These are phyloP conservation scores for Ganoderma boninense DNA, from an alignment of 1,284 basidiomycete species.

Conservation along the genomic window DNA sequence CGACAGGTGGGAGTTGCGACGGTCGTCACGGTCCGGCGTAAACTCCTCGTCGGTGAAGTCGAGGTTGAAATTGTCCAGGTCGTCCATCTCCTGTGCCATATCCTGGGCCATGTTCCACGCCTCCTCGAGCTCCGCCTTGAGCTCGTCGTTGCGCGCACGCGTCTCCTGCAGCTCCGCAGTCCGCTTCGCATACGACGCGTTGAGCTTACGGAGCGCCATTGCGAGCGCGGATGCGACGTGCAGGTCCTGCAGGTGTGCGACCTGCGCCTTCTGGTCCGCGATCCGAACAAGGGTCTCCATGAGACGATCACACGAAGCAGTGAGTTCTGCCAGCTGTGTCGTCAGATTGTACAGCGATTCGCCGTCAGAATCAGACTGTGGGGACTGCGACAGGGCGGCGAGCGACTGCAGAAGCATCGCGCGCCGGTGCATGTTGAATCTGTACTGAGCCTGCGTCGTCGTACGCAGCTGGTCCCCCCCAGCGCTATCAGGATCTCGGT, in stretches of 20 bases:
- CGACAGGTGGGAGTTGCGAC: constrained; percentile 15
- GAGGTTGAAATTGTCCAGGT: constrained; percentile 47
- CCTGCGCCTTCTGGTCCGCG: constrained; percentile 69
- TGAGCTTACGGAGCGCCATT: constrained; percentile 80
- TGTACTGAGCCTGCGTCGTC: constrained; percentile 68
- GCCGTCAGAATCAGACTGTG: constrained; percentile 34
- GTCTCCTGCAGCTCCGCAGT: constrained; percentile 60
- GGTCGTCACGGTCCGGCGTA: constrained; percentile 13
- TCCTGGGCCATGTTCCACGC: constrained; percentile 81
- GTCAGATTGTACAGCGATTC: constrained; percentile 50
- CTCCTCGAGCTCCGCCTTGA: constrained; percentile 79
- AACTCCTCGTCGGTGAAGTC: constrained; percentile 43
- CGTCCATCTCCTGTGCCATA: constrained; percentile 74
- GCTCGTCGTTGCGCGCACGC: constrained; percentile 55
- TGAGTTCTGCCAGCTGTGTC: constrained; percentile 65
- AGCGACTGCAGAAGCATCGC: constrained; percentile 76
- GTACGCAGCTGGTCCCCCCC: constrained; percentile 29
- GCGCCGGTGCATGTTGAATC: constrained; percentile 72
- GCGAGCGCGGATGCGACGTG: constrained; percentile 79
- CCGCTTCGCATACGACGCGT: constrained; percentile 73
- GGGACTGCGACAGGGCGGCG: constrained; percentile 40
- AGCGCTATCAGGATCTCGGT: background rate
- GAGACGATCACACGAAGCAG: constrained; percentile 65
- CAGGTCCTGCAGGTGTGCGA: constrained; percentile 63
- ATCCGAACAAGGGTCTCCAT: constrained; percentile 63